Conservation (phyloP, 2,329 filamentous ascomycete species). For the Huntiella decipiens region DNA sequence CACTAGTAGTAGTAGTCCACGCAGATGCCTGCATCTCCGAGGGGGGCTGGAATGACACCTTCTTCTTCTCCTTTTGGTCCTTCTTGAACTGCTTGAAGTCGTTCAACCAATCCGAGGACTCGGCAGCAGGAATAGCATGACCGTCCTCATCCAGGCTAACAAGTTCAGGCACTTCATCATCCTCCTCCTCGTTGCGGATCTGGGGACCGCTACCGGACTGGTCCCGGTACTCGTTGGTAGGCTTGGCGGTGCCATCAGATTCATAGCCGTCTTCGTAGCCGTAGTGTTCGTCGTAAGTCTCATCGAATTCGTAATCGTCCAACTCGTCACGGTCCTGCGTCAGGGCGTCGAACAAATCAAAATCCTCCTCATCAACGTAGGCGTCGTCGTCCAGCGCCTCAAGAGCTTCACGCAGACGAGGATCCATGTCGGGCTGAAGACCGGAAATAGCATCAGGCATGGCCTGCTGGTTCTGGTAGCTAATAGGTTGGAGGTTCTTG, state of each 20-base stretch:
- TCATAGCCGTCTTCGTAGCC: slow-evolving; percentile 78
- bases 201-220: not conserved
- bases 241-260: slow-evolving; percentile 77
- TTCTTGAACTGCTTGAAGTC: slow-evolving; percentile 93
- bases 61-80: slow-evolving; percentile 36
- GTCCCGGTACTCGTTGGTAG: slow-evolving; percentile 36
- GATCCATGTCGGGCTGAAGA: slow-evolving; percentile 97
- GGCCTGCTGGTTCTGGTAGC: slow-evolving; percentile 85
- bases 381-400: slow-evolving; percentile 91
- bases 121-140: slow-evolving; percentile 25
- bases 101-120: slow-evolving; percentile 68
- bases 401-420: slow-evolving; percentile 69
- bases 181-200: slow-evolving; percentile 8
- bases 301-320: slow-evolving; percentile 63
- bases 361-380: slow-evolving; percentile 69
- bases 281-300: slow-evolving; percentile 31
- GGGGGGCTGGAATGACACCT: slow-evolving; percentile 24
- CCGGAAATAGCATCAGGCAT: slow-evolving; percentile 80
- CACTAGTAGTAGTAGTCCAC: slow-evolving; percentile 58
- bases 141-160: slow-evolving; percentile 27
- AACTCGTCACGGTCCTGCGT: slow-evolving; percentile 53
- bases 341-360: slow-evolving; percentile 66
- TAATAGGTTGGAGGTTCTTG: slow-evolving; percentile 56
- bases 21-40: slow-evolving; percentile 51
- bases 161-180: slow-evolving; percentile 27